phyloP scores from a whole-genome alignment of 257 asterid species.

The Phtheirospermum japonicum region DNA sequence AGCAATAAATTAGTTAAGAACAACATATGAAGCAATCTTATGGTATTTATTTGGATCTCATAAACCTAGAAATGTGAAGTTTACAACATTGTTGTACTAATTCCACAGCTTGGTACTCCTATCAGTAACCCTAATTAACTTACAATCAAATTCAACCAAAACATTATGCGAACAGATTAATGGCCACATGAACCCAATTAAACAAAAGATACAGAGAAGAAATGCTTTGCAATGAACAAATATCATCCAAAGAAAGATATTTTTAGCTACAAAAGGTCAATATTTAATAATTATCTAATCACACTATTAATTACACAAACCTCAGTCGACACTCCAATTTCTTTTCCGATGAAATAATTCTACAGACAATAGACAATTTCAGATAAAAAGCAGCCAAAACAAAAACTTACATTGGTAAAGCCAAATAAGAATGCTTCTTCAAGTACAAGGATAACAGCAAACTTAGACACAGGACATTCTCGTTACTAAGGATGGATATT shows the following conservation, averaged over 20 bases:
- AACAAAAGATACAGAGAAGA: background rate
- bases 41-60: background rate
- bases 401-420: too few relatives aligned
- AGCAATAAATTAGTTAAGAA: background rate
- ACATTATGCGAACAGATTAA: background rate
- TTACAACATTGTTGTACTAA: background rate
- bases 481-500: too few relatives aligned
- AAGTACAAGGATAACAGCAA: too few relatives aligned
- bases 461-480: too few relatives aligned
- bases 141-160: background rate
- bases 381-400: too few relatives aligned
- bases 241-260: background rate
- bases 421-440: too few relatives aligned
- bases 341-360: too few relatives aligned
- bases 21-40: slow-evolving; percentile 3
- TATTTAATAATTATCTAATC: background rate
- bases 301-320: background rate
- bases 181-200: background rate
- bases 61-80: slow-evolving; percentile 10
- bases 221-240: background rate
- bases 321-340: too few relatives aligned
- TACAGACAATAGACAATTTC: too few relatives aligned
- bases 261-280: background rate
- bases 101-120: background rate
- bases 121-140: slow-evolving; percentile 3